Conservation (phyloP, 257 asterid species). For the Capsicum pubescens region DNA sequence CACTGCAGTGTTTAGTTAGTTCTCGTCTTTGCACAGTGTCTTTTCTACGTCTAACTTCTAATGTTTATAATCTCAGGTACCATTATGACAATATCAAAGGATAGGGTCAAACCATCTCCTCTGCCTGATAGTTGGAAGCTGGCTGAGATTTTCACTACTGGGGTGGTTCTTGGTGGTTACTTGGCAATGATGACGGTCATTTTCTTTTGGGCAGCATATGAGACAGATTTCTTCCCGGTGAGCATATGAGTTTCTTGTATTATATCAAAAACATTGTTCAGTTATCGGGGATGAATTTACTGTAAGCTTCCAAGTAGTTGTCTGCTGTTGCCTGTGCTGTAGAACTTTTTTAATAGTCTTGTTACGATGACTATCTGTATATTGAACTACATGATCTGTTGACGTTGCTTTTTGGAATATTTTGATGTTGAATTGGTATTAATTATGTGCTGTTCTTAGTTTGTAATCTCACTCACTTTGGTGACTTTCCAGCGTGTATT, state of each 20-base stretch:
- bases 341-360: not conserved
- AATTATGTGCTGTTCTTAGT: not conserved
- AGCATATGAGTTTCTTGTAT: constrained; percentile 31
- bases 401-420: constrained; percentile 13
- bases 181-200: constrained; percentile 98
- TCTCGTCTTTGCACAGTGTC: constrained; percentile 4
- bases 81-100: constrained; percentile 97
- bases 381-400: not conserved
- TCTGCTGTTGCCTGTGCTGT: not conserved
- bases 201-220: constrained; percentile 94
- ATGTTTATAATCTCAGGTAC: constrained; percentile 62
- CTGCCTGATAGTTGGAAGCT: constrained; percentile 99
- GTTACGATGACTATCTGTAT: constrained; percentile 1
- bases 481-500: constrained; percentile 58
- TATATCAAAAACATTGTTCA: not conserved
- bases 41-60: constrained; percentile 25
- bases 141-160: constrained; percentile 88
- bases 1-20: constrained; percentile 12
- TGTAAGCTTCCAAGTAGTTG: too few species aligned
- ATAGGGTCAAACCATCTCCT: constrained; percentile 96
- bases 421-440: not conserved
- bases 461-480: constrained; percentile 21
- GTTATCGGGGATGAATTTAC: not conserved
- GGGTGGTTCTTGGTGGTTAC: constrained; percentile 87
- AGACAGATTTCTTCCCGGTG: constrained; percentile 91